Conservation (phyloP, 2,329 filamentous ascomycete species). For the Pseudopyrenochaeta lycopersici region DNA sequence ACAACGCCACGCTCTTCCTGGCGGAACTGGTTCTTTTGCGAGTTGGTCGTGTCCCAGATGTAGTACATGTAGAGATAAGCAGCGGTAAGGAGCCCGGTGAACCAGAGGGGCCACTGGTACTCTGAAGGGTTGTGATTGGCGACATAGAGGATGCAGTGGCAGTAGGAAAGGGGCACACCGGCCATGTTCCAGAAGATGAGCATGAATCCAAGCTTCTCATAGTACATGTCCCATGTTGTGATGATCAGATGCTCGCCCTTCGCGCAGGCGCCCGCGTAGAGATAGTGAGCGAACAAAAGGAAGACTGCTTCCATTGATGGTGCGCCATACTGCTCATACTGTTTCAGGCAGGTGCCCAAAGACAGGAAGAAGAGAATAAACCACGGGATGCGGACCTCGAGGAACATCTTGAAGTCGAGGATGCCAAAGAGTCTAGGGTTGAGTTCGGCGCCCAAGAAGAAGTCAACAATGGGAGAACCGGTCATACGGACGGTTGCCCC, state of each 20-base stretch:
- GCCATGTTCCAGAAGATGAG: slow-evolving; percentile 97
- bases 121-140: slow-evolving; percentile 81
- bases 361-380: slow-evolving; percentile 85
- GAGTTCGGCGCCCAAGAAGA: slow-evolving; percentile 89
- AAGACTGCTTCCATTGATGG: slow-evolving; percentile 86
- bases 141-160: slow-evolving; percentile 90
- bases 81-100: slow-evolving; percentile 70
- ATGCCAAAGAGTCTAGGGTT: slow-evolving; percentile 87
- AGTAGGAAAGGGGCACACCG: slow-evolving; percentile 89
- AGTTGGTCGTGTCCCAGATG: slow-evolving; percentile 92
- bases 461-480: slow-evolving; percentile 81
- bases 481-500: slow-evolving; percentile 94
- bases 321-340: slow-evolving; percentile 86
- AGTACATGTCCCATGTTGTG: slow-evolving; percentile 95
- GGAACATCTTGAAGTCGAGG: slow-evolving; percentile 95
- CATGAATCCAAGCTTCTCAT: slow-evolving; percentile 98
- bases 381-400: slow-evolving; percentile 91
- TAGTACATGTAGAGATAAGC: slow-evolving; percentile 87
- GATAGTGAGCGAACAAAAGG: slow-evolving; percentile 86
- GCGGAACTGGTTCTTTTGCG: slow-evolving; percentile 93
- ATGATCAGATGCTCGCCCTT: slow-evolving; percentile 93
- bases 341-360: slow-evolving; percentile 78
- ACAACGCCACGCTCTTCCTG: slow-evolving; percentile 76
- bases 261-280: slow-evolving; percentile 90
- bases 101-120: slow-evolving; percentile 78